A percentile compares a stretch with the other conserved stretches of the same genome.
phyloP scores from a whole-genome alignment of 1,139 yeast species.

The Kurtzmaniella quercitrusa region DNA sequence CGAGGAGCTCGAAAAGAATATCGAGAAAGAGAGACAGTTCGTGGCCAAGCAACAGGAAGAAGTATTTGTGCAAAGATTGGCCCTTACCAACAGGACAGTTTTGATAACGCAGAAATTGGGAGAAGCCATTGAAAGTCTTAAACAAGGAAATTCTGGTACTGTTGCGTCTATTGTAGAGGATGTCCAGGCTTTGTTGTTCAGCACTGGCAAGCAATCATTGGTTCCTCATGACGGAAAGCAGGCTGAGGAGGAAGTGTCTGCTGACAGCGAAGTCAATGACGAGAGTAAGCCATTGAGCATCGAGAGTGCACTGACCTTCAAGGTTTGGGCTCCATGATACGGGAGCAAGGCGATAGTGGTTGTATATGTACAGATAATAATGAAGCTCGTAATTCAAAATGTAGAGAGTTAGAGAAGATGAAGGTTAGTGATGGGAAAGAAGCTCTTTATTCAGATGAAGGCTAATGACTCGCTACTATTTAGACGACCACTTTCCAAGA shows the following conservation, averaged over 20 bases:
- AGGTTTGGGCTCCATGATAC: constrained; percentile 70
- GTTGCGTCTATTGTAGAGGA: constrained; percentile 29
- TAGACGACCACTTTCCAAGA: no score
- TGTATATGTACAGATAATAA: neutral
- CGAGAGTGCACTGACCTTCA: constrained; percentile 79
- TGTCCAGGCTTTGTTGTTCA: constrained; percentile 45
- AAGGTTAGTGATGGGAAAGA: no score
- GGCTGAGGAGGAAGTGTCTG: constrained; percentile 18
- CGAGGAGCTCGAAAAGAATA: constrained; percentile 67
- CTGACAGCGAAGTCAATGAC: constrained; percentile 20
- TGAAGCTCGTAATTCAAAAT: neutral
- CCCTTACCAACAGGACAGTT: constrained; percentile 60
- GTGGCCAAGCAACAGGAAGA: constrained; percentile 79
- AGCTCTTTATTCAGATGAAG: neutral
- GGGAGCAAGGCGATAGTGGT: neutral
- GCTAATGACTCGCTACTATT: no score
- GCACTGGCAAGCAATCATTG: constrained; percentile 42
- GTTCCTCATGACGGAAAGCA: constrained; percentile 9
- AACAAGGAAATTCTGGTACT: constrained; percentile 1
- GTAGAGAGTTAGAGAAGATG: neutral
- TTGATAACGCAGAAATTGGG: constrained; percentile 47
- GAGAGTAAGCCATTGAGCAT: constrained; percentile 67
- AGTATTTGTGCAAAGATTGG: constrained; percentile 70
- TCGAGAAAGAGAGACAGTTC: constrained; percentile 73
- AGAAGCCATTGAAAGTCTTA: constrained; percentile 31